These are phyloP conservation scores for Fusarium citri DNA, from an alignment of 2,329 filamentous ascomycete genomes.

Conservation along the genomic window DNA sequence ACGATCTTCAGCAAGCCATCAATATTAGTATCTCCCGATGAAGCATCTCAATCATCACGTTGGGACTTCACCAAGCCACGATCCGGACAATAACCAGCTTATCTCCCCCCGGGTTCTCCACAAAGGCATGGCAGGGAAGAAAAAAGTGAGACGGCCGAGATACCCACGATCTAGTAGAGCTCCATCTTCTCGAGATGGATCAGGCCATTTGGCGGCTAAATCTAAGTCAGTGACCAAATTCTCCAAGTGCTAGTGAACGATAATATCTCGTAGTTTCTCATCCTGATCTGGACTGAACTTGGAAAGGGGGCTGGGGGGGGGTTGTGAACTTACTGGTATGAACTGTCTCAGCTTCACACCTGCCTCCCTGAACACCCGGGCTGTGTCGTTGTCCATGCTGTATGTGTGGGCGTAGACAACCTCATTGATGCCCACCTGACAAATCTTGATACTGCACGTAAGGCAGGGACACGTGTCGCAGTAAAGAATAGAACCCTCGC, in stretches of 20 bases:
- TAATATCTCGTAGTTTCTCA: not conserved
- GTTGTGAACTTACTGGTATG: slow-evolving; percentile 72
- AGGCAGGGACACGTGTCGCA: slow-evolving; percentile 97
- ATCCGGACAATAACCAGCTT: slow-evolving; percentile 16
- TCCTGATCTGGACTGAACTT: slow-evolving; percentile 18
- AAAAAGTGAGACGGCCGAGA: slow-evolving; percentile 14
- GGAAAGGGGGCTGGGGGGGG: slow-evolving; percentile 11
- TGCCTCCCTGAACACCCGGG: slow-evolving; percentile 83
- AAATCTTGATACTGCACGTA: slow-evolving; percentile 98
- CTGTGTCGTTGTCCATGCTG: slow-evolving; percentile 90
- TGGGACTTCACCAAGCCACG: slow-evolving; percentile 31
- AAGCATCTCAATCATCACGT: slow-evolving; percentile 24
- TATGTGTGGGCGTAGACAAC: slow-evolving; percentile 96
- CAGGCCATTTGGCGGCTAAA: slow-evolving; percentile 71
- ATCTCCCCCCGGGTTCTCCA: slow-evolving; percentile 23
- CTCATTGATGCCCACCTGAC: slow-evolving; percentile 94
- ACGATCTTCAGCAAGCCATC: slow-evolving; percentile 2
- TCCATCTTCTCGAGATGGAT: slow-evolving; percentile 70
- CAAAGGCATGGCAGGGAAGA: slow-evolving; percentile 22
- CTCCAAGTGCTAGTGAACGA: not conserved
- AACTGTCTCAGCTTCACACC: slow-evolving; percentile 91
- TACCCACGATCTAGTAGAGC: slow-evolving; percentile 47
- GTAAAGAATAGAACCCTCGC: slow-evolving; percentile 85
- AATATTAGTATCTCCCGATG: not conserved
- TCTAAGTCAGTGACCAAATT: slow-evolving; percentile 38